Conservation (phyloP, 352 stramenopile genomes). For the Phytophthora cactorum region DNA sequence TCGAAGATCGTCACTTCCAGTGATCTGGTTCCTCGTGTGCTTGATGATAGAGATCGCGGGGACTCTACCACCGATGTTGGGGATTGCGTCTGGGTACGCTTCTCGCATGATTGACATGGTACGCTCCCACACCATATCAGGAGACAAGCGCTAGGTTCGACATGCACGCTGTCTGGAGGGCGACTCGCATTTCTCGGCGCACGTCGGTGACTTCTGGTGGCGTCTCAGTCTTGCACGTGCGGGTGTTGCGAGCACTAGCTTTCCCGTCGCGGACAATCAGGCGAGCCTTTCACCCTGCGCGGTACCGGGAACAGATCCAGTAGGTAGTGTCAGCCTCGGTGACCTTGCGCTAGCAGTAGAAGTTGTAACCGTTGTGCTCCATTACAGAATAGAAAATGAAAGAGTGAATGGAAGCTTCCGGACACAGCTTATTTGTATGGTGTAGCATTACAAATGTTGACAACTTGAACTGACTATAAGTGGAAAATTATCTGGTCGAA, state of each 20-base stretch:
- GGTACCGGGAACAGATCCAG: constrained; percentile 1
- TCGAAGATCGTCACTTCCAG: constrained; percentile 5
- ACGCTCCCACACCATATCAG: constrained; percentile 1
- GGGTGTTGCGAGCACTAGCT: constrained; percentile 4
- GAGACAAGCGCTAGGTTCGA: neutral
- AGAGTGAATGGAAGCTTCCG: neutral
- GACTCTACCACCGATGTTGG: neutral
- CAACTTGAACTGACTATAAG: neutral
- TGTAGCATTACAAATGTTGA: neutral
- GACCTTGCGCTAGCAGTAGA: constrained; percentile 12
- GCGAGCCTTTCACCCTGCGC: constrained; percentile 1
- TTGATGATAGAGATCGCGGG: neutral
- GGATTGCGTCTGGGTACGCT: neutral
- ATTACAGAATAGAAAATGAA: constrained; percentile 8
- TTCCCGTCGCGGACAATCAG: constrained; percentile 9
- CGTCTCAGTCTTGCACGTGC: constrained; percentile 1
- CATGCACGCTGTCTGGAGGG: constrained; percentile 6
- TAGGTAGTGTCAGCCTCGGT: constrained; percentile 4
- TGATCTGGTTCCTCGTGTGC: neutral
- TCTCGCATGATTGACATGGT: neutral
- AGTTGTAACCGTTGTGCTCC: constrained; percentile 15
- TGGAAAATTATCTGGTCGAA: too few species aligned
- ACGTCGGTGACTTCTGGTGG: constrained; percentile 7
- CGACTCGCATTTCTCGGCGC: constrained; percentile 1
- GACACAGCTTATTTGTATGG: neutral